Evolutionary conservation across 2,329 filamentous ascomycete genomes (phyloP).

Genomic region (Colletotrichum nymphaeae): DNA sequence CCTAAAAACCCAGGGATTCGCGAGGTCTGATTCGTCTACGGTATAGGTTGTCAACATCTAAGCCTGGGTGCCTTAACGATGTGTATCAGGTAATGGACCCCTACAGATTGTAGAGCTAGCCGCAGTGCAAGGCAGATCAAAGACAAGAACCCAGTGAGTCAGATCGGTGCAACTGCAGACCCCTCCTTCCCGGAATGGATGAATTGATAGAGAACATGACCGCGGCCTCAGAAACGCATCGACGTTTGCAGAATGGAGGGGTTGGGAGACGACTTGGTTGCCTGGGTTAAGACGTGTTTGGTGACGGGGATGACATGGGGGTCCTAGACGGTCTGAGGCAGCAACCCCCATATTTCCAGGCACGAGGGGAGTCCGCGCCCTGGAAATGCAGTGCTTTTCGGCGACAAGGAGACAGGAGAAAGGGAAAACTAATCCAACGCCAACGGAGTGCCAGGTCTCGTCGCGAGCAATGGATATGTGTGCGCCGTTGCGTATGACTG

Average conservation of each 20-base stretch:
- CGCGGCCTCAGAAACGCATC: neutral
- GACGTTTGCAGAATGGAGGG: conserved; percentile 1
- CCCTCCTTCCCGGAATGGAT: neutral
- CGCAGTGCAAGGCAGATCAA: conserved; percentile 5
- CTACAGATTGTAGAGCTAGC: neutral
- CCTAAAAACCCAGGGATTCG: neutral
- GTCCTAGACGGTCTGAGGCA: neutral
- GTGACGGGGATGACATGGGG: neutral
- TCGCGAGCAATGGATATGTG: neutral
- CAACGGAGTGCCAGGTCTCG: neutral
- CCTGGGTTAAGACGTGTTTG: neutral
- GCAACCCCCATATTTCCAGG: conserved; percentile 3
- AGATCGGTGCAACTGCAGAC: neutral
- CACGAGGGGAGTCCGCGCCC: neutral
- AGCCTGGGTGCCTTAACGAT: neutral
- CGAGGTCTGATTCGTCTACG: neutral
- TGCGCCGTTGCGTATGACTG: neutral
- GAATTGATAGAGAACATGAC: neutral
- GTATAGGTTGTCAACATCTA: neutral
- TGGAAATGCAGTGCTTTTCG: neutral
- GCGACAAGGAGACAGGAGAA: neutral
- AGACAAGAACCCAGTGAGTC: conserved; percentile 1
- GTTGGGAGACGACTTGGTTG: neutral
- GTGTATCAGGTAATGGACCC: neutral
- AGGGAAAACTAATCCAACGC: neutral